These are phyloP conservation scores for Saccharomycopsis lassenensis DNA, from an alignment of 805 yeast genomes.

Conservation along the genomic window DNA sequence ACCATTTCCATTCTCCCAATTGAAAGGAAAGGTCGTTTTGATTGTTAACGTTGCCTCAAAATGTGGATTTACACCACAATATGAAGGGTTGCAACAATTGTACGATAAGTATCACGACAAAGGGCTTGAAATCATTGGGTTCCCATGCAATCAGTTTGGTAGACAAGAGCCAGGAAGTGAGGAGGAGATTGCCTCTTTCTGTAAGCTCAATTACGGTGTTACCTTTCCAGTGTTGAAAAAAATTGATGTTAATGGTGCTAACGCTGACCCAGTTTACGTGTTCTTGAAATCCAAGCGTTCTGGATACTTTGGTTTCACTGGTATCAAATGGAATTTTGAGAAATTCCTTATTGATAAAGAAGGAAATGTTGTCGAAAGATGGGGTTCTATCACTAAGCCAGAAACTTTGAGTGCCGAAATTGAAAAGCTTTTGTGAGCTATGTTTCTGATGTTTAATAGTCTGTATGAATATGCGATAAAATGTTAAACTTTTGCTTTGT, in stretches of 20 bases:
- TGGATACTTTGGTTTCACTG: constrained; percentile 53
- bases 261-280: constrained; percentile 70
- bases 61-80: constrained; percentile 77
- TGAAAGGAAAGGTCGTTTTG: constrained; percentile 72
- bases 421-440: constrained; percentile 37
- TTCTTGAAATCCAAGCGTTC: constrained; percentile 59
- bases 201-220: constrained; percentile 78
- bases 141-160: constrained; percentile 89
- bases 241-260: constrained; percentile 79
- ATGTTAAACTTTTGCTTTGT: too few relatives aligned
- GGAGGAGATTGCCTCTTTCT: constrained; percentile 64
- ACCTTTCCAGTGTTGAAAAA: constrained; percentile 81
- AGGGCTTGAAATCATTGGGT: constrained; percentile 65
- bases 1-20: constrained; percentile 45
- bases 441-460: too few relatives aligned
- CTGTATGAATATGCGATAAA: too few relatives aligned
- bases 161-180: constrained; percentile 65
- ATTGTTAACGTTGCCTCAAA: constrained; percentile 85
- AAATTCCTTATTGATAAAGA: constrained; percentile 45
- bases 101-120: constrained; percentile 54
- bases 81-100: constrained; percentile 57
- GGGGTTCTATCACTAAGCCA: constrained; percentile 62
- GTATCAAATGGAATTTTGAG: constrained; percentile 74
- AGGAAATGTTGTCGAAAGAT: constrained; percentile 48
- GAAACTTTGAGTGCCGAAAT: constrained; percentile 43